Evolutionary conservation across 768 basidiomycete species (phyloP), one percentile per base, ranked within the genome.

Genomic region (Suillus placidus): DNA sequence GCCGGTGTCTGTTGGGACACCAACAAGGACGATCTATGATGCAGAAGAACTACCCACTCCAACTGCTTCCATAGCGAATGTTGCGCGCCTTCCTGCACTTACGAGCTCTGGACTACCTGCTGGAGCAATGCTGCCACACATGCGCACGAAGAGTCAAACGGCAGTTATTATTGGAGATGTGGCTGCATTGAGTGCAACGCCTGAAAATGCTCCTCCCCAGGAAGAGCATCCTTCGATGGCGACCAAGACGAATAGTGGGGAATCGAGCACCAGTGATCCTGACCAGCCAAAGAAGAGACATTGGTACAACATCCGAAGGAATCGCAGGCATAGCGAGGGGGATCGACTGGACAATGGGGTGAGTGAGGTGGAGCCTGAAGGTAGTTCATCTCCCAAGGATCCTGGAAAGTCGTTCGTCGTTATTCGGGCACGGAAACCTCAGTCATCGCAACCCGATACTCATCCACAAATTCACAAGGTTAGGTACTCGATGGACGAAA

Each of bases 131-230:
- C 80, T 85, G 49, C 87, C 90, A 13, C 91, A 91, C 73, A 79
- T 85, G 40, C 87, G 93, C 55, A 92, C 88, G 23, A 88, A 88
- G 79, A 94, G 92, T 38, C 93, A 95, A 74, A 90, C 89, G 3
- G 93, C 93, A 2, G 86, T 95, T 65, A 87, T 95, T n/a, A 92
- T 94, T 65, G 82, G 89, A 68, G 84, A 82, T 77, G 57, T 75
- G 76, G 67, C 70, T 73, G 61, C 71, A 67, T 68, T 71, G 64
- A 64, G 67, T 68, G 42, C 66, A 64, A 60, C 67, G 35, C 66
- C 76, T 61, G 57, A 65, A 42, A 60, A 13, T 32, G 10, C 42
- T 5, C 51, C 68, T 14, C 51, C 49, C 9, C 43, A 69, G 43
- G 75, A 76, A 55, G 68, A 68, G 26, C 70, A 72, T 38, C 67